Base-by-base conservation (phyloP, 345 rosid species). In the Heritiera fomes region DNA sequence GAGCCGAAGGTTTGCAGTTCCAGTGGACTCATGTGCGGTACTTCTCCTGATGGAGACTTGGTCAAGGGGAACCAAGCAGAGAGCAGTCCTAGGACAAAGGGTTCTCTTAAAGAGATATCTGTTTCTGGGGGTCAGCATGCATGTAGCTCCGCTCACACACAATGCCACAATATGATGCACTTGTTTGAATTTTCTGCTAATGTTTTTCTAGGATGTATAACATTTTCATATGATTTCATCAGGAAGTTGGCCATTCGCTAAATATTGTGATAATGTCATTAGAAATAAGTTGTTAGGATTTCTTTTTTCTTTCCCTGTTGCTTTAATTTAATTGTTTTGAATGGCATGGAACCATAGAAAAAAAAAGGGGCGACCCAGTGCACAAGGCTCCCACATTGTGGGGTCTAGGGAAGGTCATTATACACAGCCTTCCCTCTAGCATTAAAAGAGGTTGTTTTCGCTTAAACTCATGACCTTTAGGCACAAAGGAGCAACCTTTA, bases 51-150 rank as follows among this genome's bases (percentile, higher is more conserved):
- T 73, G 97, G 91, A 79, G 90, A 90, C 86, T 83, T 91, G 53
- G 79, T 72, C 43, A 86, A 59, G 83, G 73, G 83, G 79, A 89
- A 89, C 80, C 79, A 87, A 76, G 93, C 90, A 86, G 91, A 85
- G 85, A 89, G 88, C 79, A 92, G 94, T 86, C 97, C 98, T 67
- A 94, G 82, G 85, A 88, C 93, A 58, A 96, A 88, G 84, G 85
- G 83, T 86, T 81, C 92, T 60, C 80, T 91, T 2, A 87, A 93
- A 82, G 97, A 93, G 81, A 83, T 72, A 71, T 89, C 97, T 79
- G 87, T 89, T 67, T 94, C 91, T 86, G 97, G 97, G 83, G 97
- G 98, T 96, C 76, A 76, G 86, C 60, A 62, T 80, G 64, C 72
- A 79, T 80, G 38, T 66, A 46, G 49, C n/a, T 30, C 9, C 47